Base-by-base conservation (phyloP, 805 yeast genomes). In the Starmerella bombi region DNA sequence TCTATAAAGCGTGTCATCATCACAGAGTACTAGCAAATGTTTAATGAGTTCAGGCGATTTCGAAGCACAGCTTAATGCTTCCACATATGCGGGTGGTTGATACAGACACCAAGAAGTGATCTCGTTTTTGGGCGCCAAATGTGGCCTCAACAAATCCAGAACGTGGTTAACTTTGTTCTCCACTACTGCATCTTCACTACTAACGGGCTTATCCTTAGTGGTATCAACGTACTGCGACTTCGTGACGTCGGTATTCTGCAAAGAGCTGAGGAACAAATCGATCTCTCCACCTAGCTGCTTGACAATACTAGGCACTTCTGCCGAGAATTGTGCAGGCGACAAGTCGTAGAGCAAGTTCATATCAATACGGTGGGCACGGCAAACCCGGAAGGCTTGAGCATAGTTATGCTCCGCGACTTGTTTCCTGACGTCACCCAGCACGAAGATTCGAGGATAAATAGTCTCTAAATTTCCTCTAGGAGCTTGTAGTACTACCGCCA, bases 391-490 rank as follows among this genome's bases (percentile, higher is more conserved):
- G 0, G 98, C 98, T n/a, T 67, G 67, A 35, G 62, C 64, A 53
- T 79, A 91, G 27, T 73, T 63, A 42, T 61, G 65, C 1, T 65
- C 61, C 25, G 69, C 65, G 45, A 91, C 83, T 49, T 70, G 69
- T 25, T 70, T 66, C 49, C 98, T 71, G 20, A 91, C 93, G 18
- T 79, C 91, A 10, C 81, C 71, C 30, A 91, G 63, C 3, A 88
- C 93, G 80, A 91, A 76, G 34, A 91, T 80, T 58, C 98, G 71
- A 12, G 99, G 98, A 54, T 75, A 77, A 16, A 91, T 80, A 0
- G 97, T 85, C 59, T 91, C 99, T 50, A 91, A 64, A 54, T 91
- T 91, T 46, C 99, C 99, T 58, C 99, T 72, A 44, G 93, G 93
- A 4, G 95, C 95, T 59, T 91, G 95, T 39, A 91, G 65, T 3